Conservation (phyloP, 176 grass and related monocot species). For the Oryza glumipatula region DNA sequence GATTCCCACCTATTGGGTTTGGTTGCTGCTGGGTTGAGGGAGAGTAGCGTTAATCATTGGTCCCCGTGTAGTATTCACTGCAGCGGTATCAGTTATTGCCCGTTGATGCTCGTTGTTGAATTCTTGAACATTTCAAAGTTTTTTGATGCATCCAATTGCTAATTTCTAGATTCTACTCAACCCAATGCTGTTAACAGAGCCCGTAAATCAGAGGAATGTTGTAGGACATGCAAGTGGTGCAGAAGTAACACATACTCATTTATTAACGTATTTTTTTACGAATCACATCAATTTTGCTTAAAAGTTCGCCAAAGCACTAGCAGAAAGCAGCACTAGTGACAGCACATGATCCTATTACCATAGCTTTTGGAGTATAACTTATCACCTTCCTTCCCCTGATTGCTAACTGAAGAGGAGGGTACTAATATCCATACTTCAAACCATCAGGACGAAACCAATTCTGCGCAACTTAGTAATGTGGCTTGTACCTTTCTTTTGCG, state of each 20-base stretch:
- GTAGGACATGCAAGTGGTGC: not conserved
- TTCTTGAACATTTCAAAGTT: not conserved
- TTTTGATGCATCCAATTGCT: not conserved
- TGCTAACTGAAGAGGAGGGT: not conserved
- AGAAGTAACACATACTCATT: not conserved
- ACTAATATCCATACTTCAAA: constrained; percentile 3
- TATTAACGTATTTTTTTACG: not conserved
- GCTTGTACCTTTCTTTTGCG: no score
- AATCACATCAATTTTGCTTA: not conserved
- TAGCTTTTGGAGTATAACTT: not conserved
- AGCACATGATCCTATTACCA: not conserved
- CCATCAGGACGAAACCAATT: constrained; percentile 24
- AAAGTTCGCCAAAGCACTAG: not conserved
- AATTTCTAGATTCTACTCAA: not conserved
- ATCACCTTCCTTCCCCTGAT: not conserved
- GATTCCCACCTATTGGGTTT: constrained; percentile 31
- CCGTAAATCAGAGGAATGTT: not conserved
- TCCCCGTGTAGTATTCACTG: not conserved
- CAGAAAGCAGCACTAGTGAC: not conserved
- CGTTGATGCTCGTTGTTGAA: not conserved
- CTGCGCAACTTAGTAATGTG: not conserved
- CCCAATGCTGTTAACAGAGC: not conserved
- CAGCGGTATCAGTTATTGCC: not conserved
- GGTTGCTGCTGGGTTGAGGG: not conserved
- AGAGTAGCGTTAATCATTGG: not conserved